A percentile compares a stretch with the other conserved stretches of the same genome.
These are phyloP conservation scores for Acanthamoeba triangularis DNA, from an alignment of 208 protist genomes.

Conservation along the genomic window DNA sequence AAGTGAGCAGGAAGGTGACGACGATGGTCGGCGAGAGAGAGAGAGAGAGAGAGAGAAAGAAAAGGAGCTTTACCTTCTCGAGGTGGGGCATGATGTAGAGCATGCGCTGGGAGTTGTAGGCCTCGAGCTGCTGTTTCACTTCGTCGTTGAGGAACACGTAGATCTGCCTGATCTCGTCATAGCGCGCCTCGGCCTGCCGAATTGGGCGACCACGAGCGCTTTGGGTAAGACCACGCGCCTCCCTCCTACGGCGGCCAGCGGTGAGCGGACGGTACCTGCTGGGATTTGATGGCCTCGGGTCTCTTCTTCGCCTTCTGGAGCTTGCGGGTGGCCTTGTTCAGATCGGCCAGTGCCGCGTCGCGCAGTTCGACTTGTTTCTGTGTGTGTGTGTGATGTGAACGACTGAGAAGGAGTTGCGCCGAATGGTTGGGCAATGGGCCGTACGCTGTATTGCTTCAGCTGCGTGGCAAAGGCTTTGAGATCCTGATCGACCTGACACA, in stretches of 20 bases:
- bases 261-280: neutral
- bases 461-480: slow-evolving; percentile 30
- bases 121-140: slow-evolving; percentile 57
- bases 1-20: neutral
- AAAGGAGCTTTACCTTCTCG: neutral
- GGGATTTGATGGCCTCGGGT: slow-evolving; percentile 53
- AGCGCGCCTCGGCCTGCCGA: slow-evolving; percentile 21
- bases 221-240: neutral
- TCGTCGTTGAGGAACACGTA: slow-evolving; percentile 72
- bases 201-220: neutral
- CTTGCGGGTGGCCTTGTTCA: slow-evolving; percentile 32
- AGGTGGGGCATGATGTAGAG: slow-evolving; percentile 75
- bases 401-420: too few species aligned
- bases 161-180: slow-evolving; percentile 41
- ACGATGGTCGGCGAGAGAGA: too few species aligned
- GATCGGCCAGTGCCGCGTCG: slow-evolving; percentile 13
- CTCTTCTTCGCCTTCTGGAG: slow-evolving; percentile 16
- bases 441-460: slow-evolving; percentile 67
- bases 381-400: too few species aligned
- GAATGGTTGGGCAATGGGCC: neutral
- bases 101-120: slow-evolving; percentile 65
- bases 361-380: slow-evolving; percentile 55
- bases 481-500: slow-evolving; percentile 13
- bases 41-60: too few species aligned
- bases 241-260: neutral